Percentiles rank a stretch among this genome's conserved stretches.
These are phyloP conservation scores for Sugiyamaella marilandica DNA, from an alignment of 805 yeast genomes.

Conservation along the genomic window DNA sequence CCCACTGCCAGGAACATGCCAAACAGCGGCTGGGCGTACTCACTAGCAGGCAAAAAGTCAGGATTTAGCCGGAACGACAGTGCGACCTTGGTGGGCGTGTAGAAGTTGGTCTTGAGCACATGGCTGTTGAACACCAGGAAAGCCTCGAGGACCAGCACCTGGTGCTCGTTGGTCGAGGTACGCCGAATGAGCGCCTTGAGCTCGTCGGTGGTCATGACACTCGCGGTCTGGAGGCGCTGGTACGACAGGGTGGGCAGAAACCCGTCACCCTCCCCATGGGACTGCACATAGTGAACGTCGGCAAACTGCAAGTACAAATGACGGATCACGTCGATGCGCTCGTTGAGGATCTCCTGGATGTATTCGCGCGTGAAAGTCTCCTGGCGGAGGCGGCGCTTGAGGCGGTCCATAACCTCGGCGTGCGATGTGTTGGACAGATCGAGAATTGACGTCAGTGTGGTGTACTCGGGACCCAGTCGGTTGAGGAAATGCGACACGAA, in stretches of 20 bases:
- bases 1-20: conserved; percentile 97
- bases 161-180: conserved; percentile 72
- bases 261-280: conserved; percentile 33
- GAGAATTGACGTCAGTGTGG: conserved; percentile 58
- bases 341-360: conserved; percentile 69
- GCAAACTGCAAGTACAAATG: conserved; percentile 89
- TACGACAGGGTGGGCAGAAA: conserved; percentile 64
- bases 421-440: conserved; percentile 60
- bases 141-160: conserved; percentile 74
- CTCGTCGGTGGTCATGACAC: conserved; percentile 69
- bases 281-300: conserved; percentile 76
- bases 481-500: conserved; percentile 93
- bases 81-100: conserved; percentile 90
- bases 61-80: conserved; percentile 89
- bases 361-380: conserved; percentile 88
- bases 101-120: conserved; percentile 88
- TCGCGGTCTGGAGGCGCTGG: conserved; percentile 74
- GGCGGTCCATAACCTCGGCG: conserved; percentile 68
- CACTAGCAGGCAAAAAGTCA: conserved; percentile 71
- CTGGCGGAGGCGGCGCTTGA: conserved; percentile 84
- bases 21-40: conserved; percentile 87
- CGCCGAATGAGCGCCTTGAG: conserved; percentile 63
- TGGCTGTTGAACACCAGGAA: conserved; percentile 79
- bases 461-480: conserved; percentile 87
- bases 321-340: conserved; percentile 66